phyloP scores from a whole-genome alignment of 1,139 yeast species.

The Lodderomyces oxycetoniae region DNA sequence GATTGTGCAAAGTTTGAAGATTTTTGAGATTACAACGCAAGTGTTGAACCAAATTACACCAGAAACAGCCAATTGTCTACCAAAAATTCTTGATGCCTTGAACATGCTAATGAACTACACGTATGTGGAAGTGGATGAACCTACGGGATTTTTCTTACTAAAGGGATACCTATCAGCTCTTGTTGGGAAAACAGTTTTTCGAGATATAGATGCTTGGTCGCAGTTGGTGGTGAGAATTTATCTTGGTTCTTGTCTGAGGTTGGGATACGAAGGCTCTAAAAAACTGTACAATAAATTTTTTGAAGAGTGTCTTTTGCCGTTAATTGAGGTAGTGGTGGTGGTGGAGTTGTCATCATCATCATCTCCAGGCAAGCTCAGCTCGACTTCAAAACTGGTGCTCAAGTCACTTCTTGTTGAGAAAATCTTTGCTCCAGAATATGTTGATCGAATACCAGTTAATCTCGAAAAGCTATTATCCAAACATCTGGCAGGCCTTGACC shows the following conservation, averaged over 20 bases:
- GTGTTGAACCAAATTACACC: conserved; percentile 12
- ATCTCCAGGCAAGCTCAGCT: background rate
- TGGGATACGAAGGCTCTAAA: no score
- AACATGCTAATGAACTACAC: conserved; percentile 18
- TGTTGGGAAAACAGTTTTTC: no score
- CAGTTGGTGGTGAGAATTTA: conserved; percentile 20
- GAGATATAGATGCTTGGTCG: conserved; percentile 19
- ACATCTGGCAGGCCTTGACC: no score
- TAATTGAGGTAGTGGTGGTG: conserved; percentile 11
- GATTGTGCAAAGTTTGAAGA: conserved; percentile 30
- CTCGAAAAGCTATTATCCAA: conserved; percentile 19
- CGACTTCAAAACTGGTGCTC: no score
- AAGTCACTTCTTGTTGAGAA: conserved; percentile 9
- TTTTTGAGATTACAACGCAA: conserved; percentile 17
- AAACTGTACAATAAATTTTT: conserved; percentile 28
- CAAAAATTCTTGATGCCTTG: conserved; percentile 17
- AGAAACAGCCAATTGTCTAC: conserved; percentile 11
- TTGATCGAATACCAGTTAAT: conserved; percentile 17
- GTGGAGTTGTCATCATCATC: conserved; percentile 2
- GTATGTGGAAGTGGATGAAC: conserved; percentile 34
- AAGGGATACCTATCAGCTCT: background rate
- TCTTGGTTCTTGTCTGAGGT: conserved; percentile 22
- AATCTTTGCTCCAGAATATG: conserved; percentile 19
- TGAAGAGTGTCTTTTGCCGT: conserved; percentile 16
- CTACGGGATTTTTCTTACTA: conserved; percentile 3